Evolutionary conservation across 306 rosid genomes (phyloP).

Genomic region (Vachellia collinsii): DNA sequence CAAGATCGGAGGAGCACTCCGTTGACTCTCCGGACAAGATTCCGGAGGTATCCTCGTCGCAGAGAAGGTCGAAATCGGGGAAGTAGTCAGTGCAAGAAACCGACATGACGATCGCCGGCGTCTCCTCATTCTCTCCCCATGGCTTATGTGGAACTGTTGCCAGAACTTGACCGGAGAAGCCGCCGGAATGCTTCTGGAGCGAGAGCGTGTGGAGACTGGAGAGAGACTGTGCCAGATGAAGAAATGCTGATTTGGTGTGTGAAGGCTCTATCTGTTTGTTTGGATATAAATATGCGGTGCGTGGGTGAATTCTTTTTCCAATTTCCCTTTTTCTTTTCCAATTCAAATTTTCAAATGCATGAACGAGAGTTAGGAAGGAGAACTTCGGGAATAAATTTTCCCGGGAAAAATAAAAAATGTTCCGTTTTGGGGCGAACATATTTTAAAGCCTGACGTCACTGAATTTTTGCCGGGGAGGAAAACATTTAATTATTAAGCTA

Average conservation of each 20-base stretch:
- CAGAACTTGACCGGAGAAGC: slow-evolving; percentile 40
- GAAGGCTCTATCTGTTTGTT: slow-evolving; percentile 37
- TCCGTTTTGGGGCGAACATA: not conserved
- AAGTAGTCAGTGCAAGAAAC: slow-evolving; percentile 60
- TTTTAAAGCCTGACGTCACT: not conserved
- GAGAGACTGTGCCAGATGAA: not conserved
- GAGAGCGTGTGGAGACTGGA: not conserved
- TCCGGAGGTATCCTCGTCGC: slow-evolving; percentile 63
- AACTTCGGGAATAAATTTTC: not conserved
- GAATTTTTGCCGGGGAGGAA: not conserved
- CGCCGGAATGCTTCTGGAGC: slow-evolving; percentile 36
- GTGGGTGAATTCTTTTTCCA: not conserved
- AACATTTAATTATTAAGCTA: not conserved
- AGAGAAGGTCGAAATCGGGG: slow-evolving; percentile 71
- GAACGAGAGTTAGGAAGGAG: not conserved
- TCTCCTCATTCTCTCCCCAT: slow-evolving; percentile 58
- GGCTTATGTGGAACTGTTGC: slow-evolving; percentile 11
- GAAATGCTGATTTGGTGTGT: slow-evolving; percentile 33
- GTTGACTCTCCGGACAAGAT: slow-evolving; percentile 67
- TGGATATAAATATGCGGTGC: slow-evolving; percentile 55
- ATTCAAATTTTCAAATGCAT: not conserved
- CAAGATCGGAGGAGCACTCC: slow-evolving; percentile 62
- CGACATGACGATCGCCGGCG: slow-evolving; percentile 52
- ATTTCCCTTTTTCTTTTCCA: not conserved
- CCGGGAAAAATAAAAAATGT: not conserved